These are phyloP conservation scores for Primulina eburnea DNA, from an alignment of 257 asterid species.

Conservation along the genomic window DNA sequence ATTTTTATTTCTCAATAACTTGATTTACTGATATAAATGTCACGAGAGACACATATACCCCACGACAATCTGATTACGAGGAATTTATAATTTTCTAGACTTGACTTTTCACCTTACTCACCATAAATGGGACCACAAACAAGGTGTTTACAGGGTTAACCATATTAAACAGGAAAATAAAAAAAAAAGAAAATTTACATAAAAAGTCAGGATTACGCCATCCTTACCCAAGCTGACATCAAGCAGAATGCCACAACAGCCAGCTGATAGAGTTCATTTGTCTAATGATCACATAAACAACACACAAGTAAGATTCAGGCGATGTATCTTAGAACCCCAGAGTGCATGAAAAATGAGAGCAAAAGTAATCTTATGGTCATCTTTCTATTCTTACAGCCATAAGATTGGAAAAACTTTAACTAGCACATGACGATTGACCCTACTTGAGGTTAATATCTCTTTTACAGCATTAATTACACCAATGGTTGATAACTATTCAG, in stretches of 20 bases:
- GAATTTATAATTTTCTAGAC: background rate
- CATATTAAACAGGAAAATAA: background rate
- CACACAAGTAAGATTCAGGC: slow-evolving; percentile 25
- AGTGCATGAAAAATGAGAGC: background rate
- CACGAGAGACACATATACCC: background rate
- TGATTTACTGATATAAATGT: too few relatives aligned
- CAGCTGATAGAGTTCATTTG: slow-evolving; percentile 91
- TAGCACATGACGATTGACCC: background rate
- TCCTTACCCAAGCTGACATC: slow-evolving; percentile 90
- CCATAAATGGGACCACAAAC: background rate
- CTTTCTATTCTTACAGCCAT: slow-evolving; percentile 6
- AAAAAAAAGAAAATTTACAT: slow-evolving; percentile 10
- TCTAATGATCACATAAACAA: slow-evolving; percentile 44
- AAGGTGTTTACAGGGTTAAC: slow-evolving; percentile 14
- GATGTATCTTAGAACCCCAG: background rate
- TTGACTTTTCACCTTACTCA: background rate
- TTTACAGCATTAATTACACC: background rate
- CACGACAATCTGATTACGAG: slow-evolving; percentile 8
- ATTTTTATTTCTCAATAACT: background rate
- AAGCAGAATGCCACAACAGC: slow-evolving; percentile 96
- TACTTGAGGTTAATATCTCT: background rate
- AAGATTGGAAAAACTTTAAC: slow-evolving; percentile 1
- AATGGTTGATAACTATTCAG: background rate
- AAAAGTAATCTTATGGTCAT: background rate
- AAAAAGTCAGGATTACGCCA: slow-evolving; percentile 6